Percentiles rank a stretch among this genome's conserved stretches.
phyloP scores from a whole-genome alignment of 805 yeast species.

The Soucietia sequanensis region DNA sequence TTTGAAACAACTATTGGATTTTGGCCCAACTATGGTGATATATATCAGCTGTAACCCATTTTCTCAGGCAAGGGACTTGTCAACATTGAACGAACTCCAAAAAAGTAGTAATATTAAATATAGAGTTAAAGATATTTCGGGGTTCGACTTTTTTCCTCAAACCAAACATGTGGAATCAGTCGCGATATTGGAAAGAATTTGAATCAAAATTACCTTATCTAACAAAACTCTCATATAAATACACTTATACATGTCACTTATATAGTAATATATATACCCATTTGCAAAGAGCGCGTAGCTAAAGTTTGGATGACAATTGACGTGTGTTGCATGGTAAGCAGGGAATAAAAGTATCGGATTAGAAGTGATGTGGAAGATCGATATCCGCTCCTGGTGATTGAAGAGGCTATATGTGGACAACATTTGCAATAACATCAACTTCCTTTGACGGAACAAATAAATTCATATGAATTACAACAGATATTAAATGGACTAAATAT shows the following conservation, averaged over 20 bases:
- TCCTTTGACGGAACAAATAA: too few species aligned
- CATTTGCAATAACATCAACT: too few species aligned
- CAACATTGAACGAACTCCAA: constrained; percentile 25
- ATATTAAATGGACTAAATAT: too few species aligned
- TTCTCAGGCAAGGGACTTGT: constrained; percentile 45
- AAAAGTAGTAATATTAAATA: constrained; percentile 11
- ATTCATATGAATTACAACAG: too few species aligned
- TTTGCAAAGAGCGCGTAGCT: constrained; percentile 1
- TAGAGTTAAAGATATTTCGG: constrained; percentile 12
- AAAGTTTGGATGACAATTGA: constrained; percentile 5
- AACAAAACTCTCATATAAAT: neutral
- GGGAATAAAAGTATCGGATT: too few species aligned
- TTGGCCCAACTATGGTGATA: constrained; percentile 35
- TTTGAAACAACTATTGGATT: constrained; percentile 33
- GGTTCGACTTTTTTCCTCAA: constrained; percentile 2
- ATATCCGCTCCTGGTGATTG: too few species aligned
- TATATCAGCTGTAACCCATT: constrained; percentile 47
- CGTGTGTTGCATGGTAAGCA: too few species aligned
- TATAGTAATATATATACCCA: neutral
- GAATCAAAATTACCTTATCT: too few species aligned
- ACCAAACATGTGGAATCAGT: constrained; percentile 50
- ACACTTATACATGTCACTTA: constrained; percentile 3
- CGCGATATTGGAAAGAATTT: constrained; percentile 38
- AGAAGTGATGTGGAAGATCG: too few species aligned
- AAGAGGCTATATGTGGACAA: too few species aligned